Evolutionary conservation across 2,329 filamentous ascomycete species (phyloP).

Genomic region (Hymenoscyphus repandus): DNA sequence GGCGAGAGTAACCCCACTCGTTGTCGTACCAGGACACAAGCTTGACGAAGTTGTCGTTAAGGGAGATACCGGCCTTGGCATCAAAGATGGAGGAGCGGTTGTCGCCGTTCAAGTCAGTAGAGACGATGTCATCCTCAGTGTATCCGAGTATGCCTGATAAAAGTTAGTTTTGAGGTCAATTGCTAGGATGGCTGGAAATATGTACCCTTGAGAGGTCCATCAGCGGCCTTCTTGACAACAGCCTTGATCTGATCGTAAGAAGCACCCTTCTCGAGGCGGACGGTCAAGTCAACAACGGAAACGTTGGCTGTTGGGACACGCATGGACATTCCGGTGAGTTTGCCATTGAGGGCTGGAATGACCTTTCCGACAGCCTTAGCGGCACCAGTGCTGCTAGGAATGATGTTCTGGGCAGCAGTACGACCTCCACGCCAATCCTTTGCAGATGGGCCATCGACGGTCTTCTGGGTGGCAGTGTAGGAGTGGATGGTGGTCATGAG

Average conservation of each 20-base stretch:
- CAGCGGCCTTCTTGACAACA: conserved; percentile 79
- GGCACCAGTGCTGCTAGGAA: conserved; percentile 97
- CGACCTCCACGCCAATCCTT: conserved; percentile 99
- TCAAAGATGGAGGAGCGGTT: conserved; percentile 96
- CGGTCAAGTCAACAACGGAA: conserved; percentile 96
- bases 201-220: conserved; percentile 80
- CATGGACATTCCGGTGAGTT: conserved; percentile 99
- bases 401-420: conserved; percentile 99
- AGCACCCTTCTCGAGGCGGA: conserved; percentile 86
- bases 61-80: conserved; percentile 96
- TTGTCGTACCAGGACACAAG: conserved; percentile 95
- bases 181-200: conserved; percentile 11
- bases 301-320: conserved; percentile 98
- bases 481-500: conserved; percentile 99
- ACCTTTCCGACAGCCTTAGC: conserved; percentile 99
- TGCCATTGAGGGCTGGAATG: conserved; percentile 95
- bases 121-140: conserved; percentile 97
- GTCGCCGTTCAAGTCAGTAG: conserved; percentile 89
- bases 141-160: conserved; percentile 75
- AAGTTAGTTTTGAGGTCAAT: conserved; percentile 12
- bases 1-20: conserved; percentile 99
- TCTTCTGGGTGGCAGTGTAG: conserved; percentile 99
- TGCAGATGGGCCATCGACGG: conserved; percentile 90
- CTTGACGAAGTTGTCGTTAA: conserved; percentile 99
- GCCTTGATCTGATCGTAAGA: conserved; percentile 89